Conservation (phyloP, 495 filamentous ascomycete genomes). For the Podospora pseudoanserina region DNA sequence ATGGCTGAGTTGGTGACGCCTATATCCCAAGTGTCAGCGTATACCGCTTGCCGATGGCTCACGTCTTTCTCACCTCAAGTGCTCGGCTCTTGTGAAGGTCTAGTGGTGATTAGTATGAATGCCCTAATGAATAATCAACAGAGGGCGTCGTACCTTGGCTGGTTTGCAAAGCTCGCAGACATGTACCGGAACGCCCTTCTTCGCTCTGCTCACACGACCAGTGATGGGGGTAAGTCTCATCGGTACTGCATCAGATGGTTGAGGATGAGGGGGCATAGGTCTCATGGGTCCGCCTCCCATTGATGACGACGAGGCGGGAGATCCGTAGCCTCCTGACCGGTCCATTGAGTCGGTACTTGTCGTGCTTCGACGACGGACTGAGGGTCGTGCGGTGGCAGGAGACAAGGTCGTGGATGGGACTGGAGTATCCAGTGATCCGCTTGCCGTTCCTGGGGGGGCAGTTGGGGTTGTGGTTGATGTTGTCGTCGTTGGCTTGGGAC, state of each 20-base stretch:
- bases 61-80: slow-evolving; percentile 58
- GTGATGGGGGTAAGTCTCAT: slow-evolving; percentile 66
- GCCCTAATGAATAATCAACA: slow-evolving; percentile 18
- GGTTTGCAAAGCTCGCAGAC: slow-evolving; percentile 63
- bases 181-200: slow-evolving; percentile 79
- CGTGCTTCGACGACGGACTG: slow-evolving; percentile 40
- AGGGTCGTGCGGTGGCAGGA: slow-evolving; percentile 19
- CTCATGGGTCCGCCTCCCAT: slow-evolving; percentile 33
- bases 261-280: slow-evolving; percentile 35
- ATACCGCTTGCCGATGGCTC: neutral
- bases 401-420: slow-evolving; percentile 12
- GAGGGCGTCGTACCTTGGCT: slow-evolving; percentile 50
- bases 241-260: slow-evolving; percentile 35
- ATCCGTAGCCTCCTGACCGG: slow-evolving; percentile 33
- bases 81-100: slow-evolving; percentile 84
- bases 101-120: slow-evolving; percentile 31
- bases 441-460: neutral
- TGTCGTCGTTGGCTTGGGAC: slow-evolving; percentile 17
- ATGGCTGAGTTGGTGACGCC: slow-evolving; percentile 87
- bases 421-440: neutral
- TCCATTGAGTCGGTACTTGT: slow-evolving; percentile 48
- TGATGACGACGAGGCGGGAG: slow-evolving; percentile 33
- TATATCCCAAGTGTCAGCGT: slow-evolving; percentile 33
- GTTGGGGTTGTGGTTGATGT: slow-evolving; percentile 2
- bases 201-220: slow-evolving; percentile 72